Evolutionary conservation across 2,329 filamentous ascomycete species (phyloP), one percentile per base, ranked within the genome.

Genomic region (Chaetothyriales sp.): DNA sequence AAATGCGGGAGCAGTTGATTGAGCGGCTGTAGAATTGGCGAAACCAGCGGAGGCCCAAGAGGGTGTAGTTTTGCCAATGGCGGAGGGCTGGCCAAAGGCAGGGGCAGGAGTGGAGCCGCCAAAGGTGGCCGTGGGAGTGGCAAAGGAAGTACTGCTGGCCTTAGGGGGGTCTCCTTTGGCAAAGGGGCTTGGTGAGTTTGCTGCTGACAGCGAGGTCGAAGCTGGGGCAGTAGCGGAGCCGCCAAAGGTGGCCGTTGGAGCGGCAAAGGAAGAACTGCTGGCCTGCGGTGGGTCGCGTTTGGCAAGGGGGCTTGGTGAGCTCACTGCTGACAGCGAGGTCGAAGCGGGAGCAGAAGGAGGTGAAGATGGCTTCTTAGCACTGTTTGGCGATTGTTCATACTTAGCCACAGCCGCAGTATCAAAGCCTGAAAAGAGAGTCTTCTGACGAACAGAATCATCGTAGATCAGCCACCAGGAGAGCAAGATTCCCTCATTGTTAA

Each of bases 381-480:
- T 15, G 15, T 39, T 39, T 39, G 32, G 15, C 15, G 32, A 39
- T 15, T 9, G 32, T 15, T 15, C 32, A 3, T 25, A n/a, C n/a
- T n/a, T n/a, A n/a, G n/a, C n/a, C n/a, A n/a, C 22, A 2, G 18
- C 22, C 36, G 43, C 45, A 36, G 50, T 49, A n/a, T 66, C 66
- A 52, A 95, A 71, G 3, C 84, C 85, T 43, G 83, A 77, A 64
- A 88, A 96, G 0, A 79, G 77, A 5, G 78, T 79, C 2, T 81
- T 81, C 59, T 82, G 73, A 53, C 82, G 79, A 54, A 98, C 81
- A 1, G 90, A 88, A 43, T 93, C 87, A 36, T 84, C 79, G 68
- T 95, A 95, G 18, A 96, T 77, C 44, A 96, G 69, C 86, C 90
- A 95, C 88, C 90, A 98, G 10, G 81, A 77, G 45, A 79, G 80